Percentiles rank a stretch among this genome's conserved stretches.
Evolutionary conservation across 768 basidiomycete genomes (phyloP).

Genomic region (Trametes coccinea): DNA sequence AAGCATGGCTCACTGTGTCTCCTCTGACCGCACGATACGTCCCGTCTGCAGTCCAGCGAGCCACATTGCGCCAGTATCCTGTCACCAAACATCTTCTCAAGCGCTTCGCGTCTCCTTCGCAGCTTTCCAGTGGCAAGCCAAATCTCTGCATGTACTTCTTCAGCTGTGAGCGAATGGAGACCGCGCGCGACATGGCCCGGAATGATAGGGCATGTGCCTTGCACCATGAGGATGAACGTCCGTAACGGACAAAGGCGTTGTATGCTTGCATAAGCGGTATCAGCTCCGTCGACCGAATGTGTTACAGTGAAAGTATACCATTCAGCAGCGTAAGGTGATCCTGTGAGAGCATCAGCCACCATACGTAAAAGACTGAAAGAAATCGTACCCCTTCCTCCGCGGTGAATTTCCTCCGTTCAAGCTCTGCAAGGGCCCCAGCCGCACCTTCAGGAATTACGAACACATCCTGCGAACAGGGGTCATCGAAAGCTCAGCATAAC

Average conservation of each 20-base stretch:
- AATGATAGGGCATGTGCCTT: conserved; percentile 91
- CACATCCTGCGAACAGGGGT: conserved; percentile 60
- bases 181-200: conserved; percentile 88
- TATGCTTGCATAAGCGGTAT: conserved; percentile 55
- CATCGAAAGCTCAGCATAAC: background rate
- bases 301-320: conserved; percentile 44
- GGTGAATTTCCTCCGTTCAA: conserved; percentile 94
- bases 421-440: conserved; percentile 81
- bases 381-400: conserved; percentile 89
- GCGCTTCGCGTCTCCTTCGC: conserved; percentile 82
- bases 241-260: conserved; percentile 87
- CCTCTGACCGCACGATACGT: conserved; percentile 90
- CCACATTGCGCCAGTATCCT: conserved; percentile 94
- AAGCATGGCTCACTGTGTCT: conserved; percentile 56
- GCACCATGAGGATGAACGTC: conserved; percentile 89
- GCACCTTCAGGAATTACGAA: conserved; percentile 89
- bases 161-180: conserved; percentile 93
- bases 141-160: conserved; percentile 95
- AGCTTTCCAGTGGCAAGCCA: conserved; percentile 77
- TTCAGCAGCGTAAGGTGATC: conserved; percentile 95
- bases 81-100: conserved; percentile 87
- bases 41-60: conserved; percentile 88
- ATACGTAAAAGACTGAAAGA: background rate
- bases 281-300: background rate
- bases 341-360: conserved; percentile 39